phyloP scores from a whole-genome alignment of 2,329 filamentous ascomycete species.

The Didymella exigua region DNA sequence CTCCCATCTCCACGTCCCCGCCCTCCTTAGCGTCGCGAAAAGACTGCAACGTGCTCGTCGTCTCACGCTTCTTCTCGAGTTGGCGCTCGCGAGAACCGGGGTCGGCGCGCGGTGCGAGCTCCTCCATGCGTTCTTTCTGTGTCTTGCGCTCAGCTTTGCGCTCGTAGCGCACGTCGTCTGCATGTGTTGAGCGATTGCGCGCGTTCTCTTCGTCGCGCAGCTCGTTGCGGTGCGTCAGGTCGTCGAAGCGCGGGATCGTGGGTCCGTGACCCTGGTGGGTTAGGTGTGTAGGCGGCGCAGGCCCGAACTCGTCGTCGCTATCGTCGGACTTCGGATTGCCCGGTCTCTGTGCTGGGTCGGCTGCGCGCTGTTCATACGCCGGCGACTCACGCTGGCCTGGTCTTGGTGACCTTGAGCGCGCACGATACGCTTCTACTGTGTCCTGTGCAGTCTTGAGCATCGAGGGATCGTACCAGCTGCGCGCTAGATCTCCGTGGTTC shows the following conservation, averaged over 20 bases:
- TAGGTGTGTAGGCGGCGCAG: constrained; percentile 54
- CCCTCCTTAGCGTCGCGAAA: constrained; percentile 72
- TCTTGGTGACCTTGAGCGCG: constrained; percentile 14
- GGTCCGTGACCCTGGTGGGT: constrained; percentile 54
- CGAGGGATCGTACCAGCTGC: constrained; percentile 90
- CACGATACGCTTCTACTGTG: constrained; percentile 32
- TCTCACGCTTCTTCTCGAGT: constrained; percentile 81
- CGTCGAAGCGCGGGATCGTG: constrained; percentile 72
- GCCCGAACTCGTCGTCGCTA: constrained; percentile 57
- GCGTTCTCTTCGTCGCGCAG: constrained; percentile 61
- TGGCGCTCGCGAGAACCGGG: constrained; percentile 80
- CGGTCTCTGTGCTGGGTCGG: background rate
- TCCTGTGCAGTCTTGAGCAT: constrained; percentile 63
- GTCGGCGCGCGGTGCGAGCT: constrained; percentile 81
- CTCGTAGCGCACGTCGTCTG: constrained; percentile 62
- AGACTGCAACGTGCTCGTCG: constrained; percentile 72
- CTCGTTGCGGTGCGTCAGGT: constrained; percentile 70
- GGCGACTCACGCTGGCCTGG: constrained; percentile 28
- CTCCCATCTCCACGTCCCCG: constrained; percentile 68
- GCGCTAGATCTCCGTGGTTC: constrained; percentile 84
- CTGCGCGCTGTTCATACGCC: constrained; percentile 16
- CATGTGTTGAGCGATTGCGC: constrained; percentile 54
- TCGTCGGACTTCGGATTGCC: constrained; percentile 13
- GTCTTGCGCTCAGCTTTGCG: constrained; percentile 68
- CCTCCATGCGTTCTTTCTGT: constrained; percentile 77